Conservation (phyloP, 2,329 filamentous ascomycete species). For the Aspergillus ibericus region DNA sequence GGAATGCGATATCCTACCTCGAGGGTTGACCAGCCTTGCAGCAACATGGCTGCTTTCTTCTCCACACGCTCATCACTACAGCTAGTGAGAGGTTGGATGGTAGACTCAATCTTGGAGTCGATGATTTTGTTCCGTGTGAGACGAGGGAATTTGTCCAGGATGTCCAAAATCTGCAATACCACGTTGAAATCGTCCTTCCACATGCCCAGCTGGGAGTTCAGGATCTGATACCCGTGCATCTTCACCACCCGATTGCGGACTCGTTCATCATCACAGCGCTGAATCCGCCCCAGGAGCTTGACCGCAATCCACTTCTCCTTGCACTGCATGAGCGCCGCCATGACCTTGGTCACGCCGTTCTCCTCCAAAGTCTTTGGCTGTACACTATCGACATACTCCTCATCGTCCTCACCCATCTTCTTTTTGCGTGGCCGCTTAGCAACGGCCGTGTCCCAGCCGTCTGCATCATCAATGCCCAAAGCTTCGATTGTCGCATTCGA, state of each 20-base stretch:
- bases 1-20: constrained; percentile 92
- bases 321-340: constrained; percentile 95
- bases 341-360: constrained; percentile 85
- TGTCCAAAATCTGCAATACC: constrained; percentile 82
- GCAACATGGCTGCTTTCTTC: constrained; percentile 66
- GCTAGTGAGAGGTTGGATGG: constrained; percentile 66
- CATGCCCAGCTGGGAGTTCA: constrained; percentile 80
- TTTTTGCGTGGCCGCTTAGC: constrained; percentile 91
- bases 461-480: constrained; percentile 87
- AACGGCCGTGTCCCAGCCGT: constrained; percentile 87
- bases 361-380: constrained; percentile 77
- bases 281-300: constrained; percentile 86
- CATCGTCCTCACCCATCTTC: constrained; percentile 85
- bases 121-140: constrained; percentile 96
- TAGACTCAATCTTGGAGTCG: constrained; percentile 89
- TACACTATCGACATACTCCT: constrained; percentile 91
- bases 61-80: constrained; percentile 75
- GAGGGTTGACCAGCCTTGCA: constrained; percentile 85
- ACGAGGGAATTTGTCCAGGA: constrained; percentile 83
- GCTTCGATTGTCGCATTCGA: constrained; percentile 89
- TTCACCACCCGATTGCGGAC: constrained; percentile 86
- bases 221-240: constrained; percentile 95
- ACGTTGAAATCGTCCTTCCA: constrained; percentile 91
- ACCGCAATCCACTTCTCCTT: constrained; percentile 99
- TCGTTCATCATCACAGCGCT: constrained; percentile 80